Evolutionary conservation across 2,329 filamentous ascomycete genomes (phyloP).

Genomic region (Nemania serpens): DNA sequence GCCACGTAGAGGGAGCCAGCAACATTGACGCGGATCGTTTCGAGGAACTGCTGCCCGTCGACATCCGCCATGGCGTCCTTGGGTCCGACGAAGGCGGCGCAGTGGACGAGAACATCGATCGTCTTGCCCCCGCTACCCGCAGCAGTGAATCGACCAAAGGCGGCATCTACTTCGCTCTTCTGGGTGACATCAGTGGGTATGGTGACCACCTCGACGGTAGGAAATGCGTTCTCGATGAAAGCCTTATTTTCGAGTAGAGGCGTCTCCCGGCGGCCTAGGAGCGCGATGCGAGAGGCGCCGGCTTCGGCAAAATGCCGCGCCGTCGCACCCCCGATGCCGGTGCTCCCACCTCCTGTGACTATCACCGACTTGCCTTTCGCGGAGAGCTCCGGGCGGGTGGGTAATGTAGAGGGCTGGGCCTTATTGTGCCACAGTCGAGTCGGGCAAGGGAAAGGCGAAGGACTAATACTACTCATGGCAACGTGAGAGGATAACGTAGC

Average conservation of each 20-base stretch:
- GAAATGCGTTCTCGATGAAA: not conserved
- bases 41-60: constrained; percentile 42
- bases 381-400: not conserved
- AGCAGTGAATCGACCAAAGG: too few relatives aligned
- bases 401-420: not conserved
- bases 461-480: too few relatives aligned
- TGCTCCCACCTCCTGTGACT: not conserved
- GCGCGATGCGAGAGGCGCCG: not conserved
- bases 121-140: not conserved
- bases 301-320: not conserved
- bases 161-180: not conserved
- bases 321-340: not conserved
- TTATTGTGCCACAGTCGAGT: not conserved
- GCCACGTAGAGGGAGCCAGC: constrained; percentile 41
- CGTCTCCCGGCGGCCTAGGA: not conserved
- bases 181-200: not conserved
- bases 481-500: too few relatives aligned
- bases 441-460: not conserved
- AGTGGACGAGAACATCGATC: constrained; percentile 32
- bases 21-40: constrained; percentile 39
- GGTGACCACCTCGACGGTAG: not conserved
- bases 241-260: not conserved
- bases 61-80: constrained; percentile 36
- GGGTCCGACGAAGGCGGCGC: constrained; percentile 42
- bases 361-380: not conserved